These are phyloP conservation scores for Haplographium delicatum DNA, from an alignment of 495 filamentous ascomycete genomes.

Conservation along the genomic window DNA sequence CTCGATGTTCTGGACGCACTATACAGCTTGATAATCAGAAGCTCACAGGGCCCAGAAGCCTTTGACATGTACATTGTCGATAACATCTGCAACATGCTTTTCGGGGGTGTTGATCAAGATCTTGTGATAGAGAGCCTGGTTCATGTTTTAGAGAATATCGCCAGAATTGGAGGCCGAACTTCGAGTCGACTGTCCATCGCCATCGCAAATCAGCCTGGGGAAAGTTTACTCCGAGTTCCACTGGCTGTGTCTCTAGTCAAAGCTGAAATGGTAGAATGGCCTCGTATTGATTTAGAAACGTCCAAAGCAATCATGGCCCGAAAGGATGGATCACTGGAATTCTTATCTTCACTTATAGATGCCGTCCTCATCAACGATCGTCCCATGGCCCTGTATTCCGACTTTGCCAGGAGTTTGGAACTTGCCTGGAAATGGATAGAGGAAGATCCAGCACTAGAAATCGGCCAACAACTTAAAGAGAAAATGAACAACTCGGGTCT, in stretches of 20 bases:
- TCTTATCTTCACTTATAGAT: constrained; percentile 70
- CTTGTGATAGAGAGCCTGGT: constrained; percentile 81
- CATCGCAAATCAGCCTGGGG: constrained; percentile 63
- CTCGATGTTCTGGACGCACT: constrained; percentile 57
- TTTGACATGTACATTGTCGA: constrained; percentile 62
- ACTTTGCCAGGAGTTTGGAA: constrained; percentile 78
- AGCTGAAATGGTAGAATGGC: constrained; percentile 66
- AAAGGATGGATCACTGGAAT: constrained; percentile 63
- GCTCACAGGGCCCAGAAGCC: constrained; percentile 55
- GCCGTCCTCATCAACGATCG: constrained; percentile 70
- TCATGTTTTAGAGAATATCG: constrained; percentile 73
- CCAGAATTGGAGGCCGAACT: constrained; percentile 67
- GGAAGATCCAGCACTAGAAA: constrained; percentile 61
- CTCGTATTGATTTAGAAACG: constrained; percentile 71
- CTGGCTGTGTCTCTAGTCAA: constrained; percentile 70
- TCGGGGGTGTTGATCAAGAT: constrained; percentile 39
- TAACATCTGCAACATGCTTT: constrained; percentile 67
- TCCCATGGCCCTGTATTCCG: constrained; percentile 70
- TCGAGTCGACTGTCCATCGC: constrained; percentile 69
- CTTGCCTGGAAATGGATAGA: constrained; percentile 77
- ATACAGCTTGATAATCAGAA: constrained; percentile 48
- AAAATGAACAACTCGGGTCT: constrained; percentile 63
- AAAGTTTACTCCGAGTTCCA: constrained; percentile 70
- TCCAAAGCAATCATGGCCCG: constrained; percentile 64
- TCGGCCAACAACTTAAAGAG: constrained; percentile 61